These are phyloP conservation scores for Seminavis robusta DNA, from an alignment of 108 stramenopile species.

Conservation along the genomic window DNA sequence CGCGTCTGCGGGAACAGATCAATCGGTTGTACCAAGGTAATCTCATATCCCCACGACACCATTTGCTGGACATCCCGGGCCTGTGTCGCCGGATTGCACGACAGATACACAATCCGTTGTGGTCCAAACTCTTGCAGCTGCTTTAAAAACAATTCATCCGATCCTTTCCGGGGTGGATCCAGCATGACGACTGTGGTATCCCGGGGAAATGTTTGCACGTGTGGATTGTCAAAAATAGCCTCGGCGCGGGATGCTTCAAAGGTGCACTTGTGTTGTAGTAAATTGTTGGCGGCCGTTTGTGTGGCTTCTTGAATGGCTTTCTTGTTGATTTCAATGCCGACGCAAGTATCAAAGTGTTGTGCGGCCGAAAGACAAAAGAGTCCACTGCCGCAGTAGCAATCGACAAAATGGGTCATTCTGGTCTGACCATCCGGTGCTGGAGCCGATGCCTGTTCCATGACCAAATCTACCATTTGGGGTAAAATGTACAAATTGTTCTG, in stretches of 20 bases:
- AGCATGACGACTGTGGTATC: conserved; percentile 90
- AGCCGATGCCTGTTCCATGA: conserved; percentile 52
- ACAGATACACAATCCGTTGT: conserved; percentile 91
- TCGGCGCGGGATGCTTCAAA: conserved; percentile 90
- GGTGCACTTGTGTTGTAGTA: conserved; percentile 69
- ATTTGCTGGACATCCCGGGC: conserved; percentile 91
- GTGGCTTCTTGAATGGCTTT: conserved; percentile 83
- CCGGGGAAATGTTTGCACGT: conserved; percentile 65
- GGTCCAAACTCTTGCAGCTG: conserved; percentile 89
- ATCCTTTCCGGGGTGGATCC: conserved; percentile 97
- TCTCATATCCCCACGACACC: conserved; percentile 73
- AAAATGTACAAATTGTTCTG: conserved; percentile 92
- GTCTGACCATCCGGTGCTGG: conserved; percentile 6
- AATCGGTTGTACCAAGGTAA: conserved; percentile 86
- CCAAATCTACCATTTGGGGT: conserved; percentile 89
- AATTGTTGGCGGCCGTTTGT: conserved; percentile 79
- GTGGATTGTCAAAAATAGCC: conserved; percentile 72
- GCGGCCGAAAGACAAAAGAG: conserved; percentile 85
- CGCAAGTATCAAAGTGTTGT: conserved; percentile 69
- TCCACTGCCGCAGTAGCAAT: conserved; percentile 97
- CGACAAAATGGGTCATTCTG: conserved; percentile 74
- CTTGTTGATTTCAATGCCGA: conserved; percentile 93
- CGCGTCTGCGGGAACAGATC: conserved; percentile 96
- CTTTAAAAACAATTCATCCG: conserved; percentile 83
- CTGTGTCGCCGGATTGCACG: conserved; percentile 95